Base-by-base conservation (phyloP, 2,329 filamentous ascomycete genomes). In the Sclerotiophoma versabilis region DNA sequence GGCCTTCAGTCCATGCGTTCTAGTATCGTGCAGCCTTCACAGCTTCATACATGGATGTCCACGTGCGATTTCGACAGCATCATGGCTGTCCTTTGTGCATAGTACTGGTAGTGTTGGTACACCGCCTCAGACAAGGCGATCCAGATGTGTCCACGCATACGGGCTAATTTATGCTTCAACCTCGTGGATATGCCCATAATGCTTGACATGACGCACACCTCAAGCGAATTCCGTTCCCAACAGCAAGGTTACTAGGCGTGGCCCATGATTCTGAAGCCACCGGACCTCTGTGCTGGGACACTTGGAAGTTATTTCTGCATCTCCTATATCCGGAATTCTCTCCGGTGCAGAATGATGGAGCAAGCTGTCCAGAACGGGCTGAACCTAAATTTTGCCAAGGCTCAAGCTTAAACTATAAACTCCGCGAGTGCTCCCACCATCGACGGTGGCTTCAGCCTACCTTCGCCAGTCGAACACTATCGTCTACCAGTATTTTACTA, bases 291-390 rank as follows among this genome's bases (percentile, higher is more conserved):
- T 29, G 23, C 37, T 60, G 62, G 62, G 36, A 54, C 27, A 38
- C 37, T 27, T 38, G 34, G 45, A 14, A 52, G 26, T 25, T 44
- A 53, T 42, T 42, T 60, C 30, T 55, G 51, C 58, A 46, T 49
- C 23, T 49, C 14, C 7, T 30, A 19, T 34, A 41, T 14, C 17
- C 65, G 64, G 65, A 66, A 26, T 34, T 33, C 20, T 39, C 60
- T 69, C 65, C 65, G 63, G 57, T 42, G 45, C 48, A 48, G 51
- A 52, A 47, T 51, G 57, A 38, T 65, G 51, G 50, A 20, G 15
- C 32, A 29, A 54, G 44, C 44, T 25, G 29, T 46, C 30, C 49
- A 42, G 34, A 25, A 36, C 25, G n/a, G 45, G 38, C 49, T 44
- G 33, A 49, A 42, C 32, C 45, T 43, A 49, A 42, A 48, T 11